Evolutionary conservation across 2,329 filamentous ascomycete species (phyloP), one percentile per base, ranked within the genome.

Genomic region (Fusarium illudens): DNA sequence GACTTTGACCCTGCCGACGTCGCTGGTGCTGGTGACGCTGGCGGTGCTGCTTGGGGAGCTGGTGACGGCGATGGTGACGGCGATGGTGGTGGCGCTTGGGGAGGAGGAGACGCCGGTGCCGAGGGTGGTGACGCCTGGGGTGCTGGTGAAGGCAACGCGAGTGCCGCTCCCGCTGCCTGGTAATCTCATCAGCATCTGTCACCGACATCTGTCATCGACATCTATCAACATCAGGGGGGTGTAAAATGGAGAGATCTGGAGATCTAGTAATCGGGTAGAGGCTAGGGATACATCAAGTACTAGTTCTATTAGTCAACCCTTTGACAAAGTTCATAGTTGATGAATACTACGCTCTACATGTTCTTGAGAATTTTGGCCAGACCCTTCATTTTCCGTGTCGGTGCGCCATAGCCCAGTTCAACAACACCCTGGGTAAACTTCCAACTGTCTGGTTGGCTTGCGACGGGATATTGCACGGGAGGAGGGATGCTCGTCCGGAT

Each of bases 401-500:
- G 19, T 62, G 75, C 59, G 7, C 83, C 87, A 73, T 91, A 90
- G 10, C 88, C 89, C 15, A 90, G 63, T 61, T 88, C 84, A 11
- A 90, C 84, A 6, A 91, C 82, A 1, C 86, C 88, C 66, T 81
- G 85, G 2, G 86, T 84, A 73, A 91, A 91, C 58, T 85, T 80
- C 87, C 89, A 93, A n/a, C 87, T 89, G 53, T 83, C 81, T 39
- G 81, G 79, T 62, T 89, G 89, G 74, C 89, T 86, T 15, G 78
- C 77, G 15, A 99, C 88, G 2, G 96, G 95, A 78, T 98, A 97
- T 74, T 90, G 89, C 70, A 97, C 86, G 6, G 91, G 88, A 2
- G 85, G 84, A 3, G 96, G 96, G 60, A 99, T 97, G 6, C 85
- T 83, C 7, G 96, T 99, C 67, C 90, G 76, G 62, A 92, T 75